Conservation (phyloP, 148 eudicot genomes). For the Mesembryanthemum crystallinum region DNA sequence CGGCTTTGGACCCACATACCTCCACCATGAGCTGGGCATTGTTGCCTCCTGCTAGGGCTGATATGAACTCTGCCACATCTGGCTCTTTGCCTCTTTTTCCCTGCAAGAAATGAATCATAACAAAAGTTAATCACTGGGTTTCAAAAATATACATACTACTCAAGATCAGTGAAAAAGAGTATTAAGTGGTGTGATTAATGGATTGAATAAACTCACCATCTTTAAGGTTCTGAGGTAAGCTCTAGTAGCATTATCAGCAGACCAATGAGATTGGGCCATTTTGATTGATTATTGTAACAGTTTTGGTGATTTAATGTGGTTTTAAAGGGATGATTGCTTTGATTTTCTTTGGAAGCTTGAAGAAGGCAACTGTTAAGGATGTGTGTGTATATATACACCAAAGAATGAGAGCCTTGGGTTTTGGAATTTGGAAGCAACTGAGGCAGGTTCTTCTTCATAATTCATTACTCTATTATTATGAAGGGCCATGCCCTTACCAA, state of each 20-base stretch:
- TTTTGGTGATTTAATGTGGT: not conserved
- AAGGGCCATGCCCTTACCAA: not conserved
- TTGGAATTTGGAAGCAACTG: slow-evolving; percentile 25
- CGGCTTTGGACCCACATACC: slow-evolving; percentile 26
- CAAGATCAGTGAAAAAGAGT: no score
- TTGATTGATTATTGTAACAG: not conserved
- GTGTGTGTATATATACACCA: slow-evolving; percentile 6
- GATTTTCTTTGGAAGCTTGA: not conserved
- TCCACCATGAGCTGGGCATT: slow-evolving; percentile 37
- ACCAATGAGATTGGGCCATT: slow-evolving; percentile 32
- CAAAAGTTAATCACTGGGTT: not conserved
- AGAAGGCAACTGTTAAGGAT: slow-evolving; percentile 2
- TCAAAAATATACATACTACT: not conserved
- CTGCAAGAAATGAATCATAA: slow-evolving; percentile 14
- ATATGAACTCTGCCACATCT: slow-evolving; percentile 40
- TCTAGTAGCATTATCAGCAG: slow-evolving; percentile 45
- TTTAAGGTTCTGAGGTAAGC: slow-evolving; percentile 40
- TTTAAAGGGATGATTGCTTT: not conserved
- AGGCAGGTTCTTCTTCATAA: slow-evolving; percentile 27
- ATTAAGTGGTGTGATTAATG: no score
- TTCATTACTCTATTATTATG: slow-evolving; percentile 1
- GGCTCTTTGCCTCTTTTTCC: slow-evolving; percentile 45
- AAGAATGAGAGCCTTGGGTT: not conserved
- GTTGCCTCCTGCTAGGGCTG: slow-evolving; percentile 44
- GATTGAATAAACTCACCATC: slow-evolving; percentile 25